These are phyloP conservation scores for Iris macrosiphon DNA, from an alignment of 106 monocot species.

Conservation along the genomic window DNA sequence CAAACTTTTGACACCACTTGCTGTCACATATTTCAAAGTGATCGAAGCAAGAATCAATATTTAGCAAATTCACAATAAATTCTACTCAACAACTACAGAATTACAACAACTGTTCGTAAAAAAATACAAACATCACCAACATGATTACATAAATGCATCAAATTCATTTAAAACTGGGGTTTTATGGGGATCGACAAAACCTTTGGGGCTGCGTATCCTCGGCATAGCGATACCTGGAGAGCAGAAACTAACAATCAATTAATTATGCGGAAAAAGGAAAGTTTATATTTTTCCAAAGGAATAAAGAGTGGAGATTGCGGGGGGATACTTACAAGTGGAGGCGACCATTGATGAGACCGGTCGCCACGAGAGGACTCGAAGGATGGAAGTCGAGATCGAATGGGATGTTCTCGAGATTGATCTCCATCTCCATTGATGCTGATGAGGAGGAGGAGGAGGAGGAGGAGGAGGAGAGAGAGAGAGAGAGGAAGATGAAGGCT, in stretches of 20 bases:
- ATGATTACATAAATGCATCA: no score
- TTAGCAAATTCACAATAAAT: not conserved
- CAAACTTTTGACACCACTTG: not conserved
- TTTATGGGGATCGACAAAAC: slow-evolving; percentile 13
- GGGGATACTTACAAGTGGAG: slow-evolving; percentile 52
- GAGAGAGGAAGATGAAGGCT: no score
- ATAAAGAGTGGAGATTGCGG: no score
- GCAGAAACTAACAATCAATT: not conserved
- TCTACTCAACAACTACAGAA: not conserved
- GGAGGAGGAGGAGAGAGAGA: no score
- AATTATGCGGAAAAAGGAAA: not conserved
- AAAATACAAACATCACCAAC: slow-evolving; percentile 1
- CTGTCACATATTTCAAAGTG: no score
- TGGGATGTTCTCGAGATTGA: slow-evolving; percentile 41
- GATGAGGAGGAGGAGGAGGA: not conserved
- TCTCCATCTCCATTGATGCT: slow-evolving; percentile 45
- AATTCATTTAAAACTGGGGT: not conserved
- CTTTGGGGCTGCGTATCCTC: slow-evolving; percentile 53
- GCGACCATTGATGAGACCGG: slow-evolving; percentile 70
- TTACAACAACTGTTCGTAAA: not conserved
- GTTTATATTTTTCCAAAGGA: not conserved
- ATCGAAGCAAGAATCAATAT: no score
- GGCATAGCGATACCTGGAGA: slow-evolving; percentile 51
- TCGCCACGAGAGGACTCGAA: slow-evolving; percentile 40
- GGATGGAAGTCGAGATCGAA: slow-evolving; percentile 94